Base-by-base conservation (phyloP, 2,329 filamentous ascomycete genomes). In the Talaromyces albobiverticillius region DNA sequence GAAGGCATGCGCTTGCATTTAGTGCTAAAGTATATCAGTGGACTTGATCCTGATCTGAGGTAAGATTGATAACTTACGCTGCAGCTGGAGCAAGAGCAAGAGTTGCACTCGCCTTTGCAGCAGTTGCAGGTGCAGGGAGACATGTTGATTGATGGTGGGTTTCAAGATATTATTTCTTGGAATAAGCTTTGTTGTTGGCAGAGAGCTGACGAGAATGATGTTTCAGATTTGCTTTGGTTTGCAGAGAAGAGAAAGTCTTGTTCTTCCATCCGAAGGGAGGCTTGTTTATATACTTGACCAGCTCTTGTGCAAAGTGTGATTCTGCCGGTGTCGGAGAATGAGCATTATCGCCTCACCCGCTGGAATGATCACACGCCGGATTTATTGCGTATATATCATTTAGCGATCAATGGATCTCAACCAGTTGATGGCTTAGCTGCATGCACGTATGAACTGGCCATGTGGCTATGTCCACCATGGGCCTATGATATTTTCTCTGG, bases 51-150 rank as follows among this genome's bases (percentile, higher is more conserved):
- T 16, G 3, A 20, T 13, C 8, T 20, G n/a, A 54, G 20, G 16
- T 5, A 4, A 23, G 22, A 36, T 41, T 18, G 32, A 49, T 18
- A 25, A 63, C 70, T 59, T 67, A 74, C 72, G 40, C 46, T 61
- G 71, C 72, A 74, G 60, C 52, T 61, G 49, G 25, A 51, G 70
- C 71, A 74, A 46, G 68, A 65, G 70, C 71, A 74, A 51, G 63
- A 64, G 60, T 65, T 67, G 70, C 71, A 74, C 53, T 67, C 57
- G 59, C 69, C 68, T 59, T 64, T 60, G 70, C 70, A 73, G 68
- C 67, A 68, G 68, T 66, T 70, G 70, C 72, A 74, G 47, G 55
- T 46, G 65, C 70, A 74, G 65, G 71, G 71, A 68, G 63, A 63
- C 71, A 73, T 74, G 51, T 59, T 71, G 65, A 60, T 60, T 60